These are phyloP conservation scores for Rosa rugosa DNA, from an alignment of 306 rosid genomes.

Conservation along the genomic window DNA sequence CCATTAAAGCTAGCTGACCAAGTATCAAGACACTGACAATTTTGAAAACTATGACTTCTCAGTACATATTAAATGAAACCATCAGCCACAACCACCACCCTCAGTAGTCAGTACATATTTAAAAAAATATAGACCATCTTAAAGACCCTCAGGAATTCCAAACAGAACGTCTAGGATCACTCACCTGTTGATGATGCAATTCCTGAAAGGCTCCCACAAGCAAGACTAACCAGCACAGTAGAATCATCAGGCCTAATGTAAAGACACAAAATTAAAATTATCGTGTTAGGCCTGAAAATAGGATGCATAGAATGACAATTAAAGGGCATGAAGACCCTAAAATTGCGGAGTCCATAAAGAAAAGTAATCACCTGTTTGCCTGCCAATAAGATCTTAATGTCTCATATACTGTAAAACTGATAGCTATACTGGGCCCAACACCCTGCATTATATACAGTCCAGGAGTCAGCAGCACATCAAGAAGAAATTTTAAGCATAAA, in stretches of 20 bases:
- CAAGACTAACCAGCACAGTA: conserved; percentile 64
- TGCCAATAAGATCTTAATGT: conserved; percentile 83
- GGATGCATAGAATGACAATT: conserved; percentile 12
- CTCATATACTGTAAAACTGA: conserved; percentile 94
- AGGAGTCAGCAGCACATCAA: conserved; percentile 22
- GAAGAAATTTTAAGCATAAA: conserved; percentile 8
- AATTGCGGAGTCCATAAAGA: conserved; percentile 18
- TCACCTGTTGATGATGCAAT: conserved; percentile 96
- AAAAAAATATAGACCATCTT: conserved; percentile 4
- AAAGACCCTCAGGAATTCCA: conserved; percentile 5
- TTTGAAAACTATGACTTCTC: conserved; percentile 14
- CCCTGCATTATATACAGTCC: conserved; percentile 55
- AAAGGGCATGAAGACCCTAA: conserved; percentile 7
- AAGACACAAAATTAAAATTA: conserved; percentile 18
- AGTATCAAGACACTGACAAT: conserved; percentile 15
- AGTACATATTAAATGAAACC: conserved; percentile 6
- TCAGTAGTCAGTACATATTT: neutral
- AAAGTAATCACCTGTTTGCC: conserved; percentile 54
- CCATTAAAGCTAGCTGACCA: conserved; percentile 4
- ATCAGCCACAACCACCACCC: conserved; percentile 5
- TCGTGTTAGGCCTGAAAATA: neutral
- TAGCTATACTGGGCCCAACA: conserved; percentile 94
- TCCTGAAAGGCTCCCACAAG: conserved; percentile 98
- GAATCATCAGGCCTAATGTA: conserved; percentile 75
- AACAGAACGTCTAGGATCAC: conserved; percentile 39